A percentile compares a stretch with the other conserved stretches of the same genome.
These are phyloP conservation scores for Conticribra guillardii DNA, from an alignment of 108 stramenopile genomes.

Conservation along the genomic window DNA sequence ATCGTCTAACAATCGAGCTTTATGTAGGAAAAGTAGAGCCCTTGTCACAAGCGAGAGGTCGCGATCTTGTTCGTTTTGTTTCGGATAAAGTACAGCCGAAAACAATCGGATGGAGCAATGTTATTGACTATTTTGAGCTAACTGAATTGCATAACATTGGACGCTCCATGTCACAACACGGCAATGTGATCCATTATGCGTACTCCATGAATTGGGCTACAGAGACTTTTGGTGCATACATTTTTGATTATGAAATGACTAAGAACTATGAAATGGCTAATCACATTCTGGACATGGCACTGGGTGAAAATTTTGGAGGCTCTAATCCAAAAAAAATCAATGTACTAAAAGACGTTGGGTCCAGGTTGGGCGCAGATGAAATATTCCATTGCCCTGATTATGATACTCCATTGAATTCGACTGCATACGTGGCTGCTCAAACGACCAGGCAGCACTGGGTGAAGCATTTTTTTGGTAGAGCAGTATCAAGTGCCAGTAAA, in stretches of 20 bases:
- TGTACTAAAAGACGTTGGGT: neutral
- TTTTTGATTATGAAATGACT: constrained; percentile 2
- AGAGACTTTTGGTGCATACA: constrained; percentile 5
- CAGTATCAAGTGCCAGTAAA: no score
- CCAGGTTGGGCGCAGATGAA: neutral
- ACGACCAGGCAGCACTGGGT: neutral
- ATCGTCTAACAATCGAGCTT: neutral
- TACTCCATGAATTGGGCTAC: constrained; percentile 11
- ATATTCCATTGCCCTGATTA: neutral
- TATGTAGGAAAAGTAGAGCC: constrained; percentile 2
- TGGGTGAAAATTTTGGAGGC: neutral
- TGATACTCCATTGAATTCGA: constrained; percentile 2
- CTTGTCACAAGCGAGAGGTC: neutral
- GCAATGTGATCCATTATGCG: constrained; percentile 1
- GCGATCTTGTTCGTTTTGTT: constrained; percentile 1
- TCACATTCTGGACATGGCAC: neutral
- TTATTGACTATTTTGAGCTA: constrained; percentile 5
- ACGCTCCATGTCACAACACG: neutral
- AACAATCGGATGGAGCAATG: constrained; percentile 2
- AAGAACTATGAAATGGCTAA: neutral
- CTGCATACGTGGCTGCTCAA: constrained; percentile 1
- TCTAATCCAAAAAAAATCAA: neutral
- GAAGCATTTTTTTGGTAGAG: neutral
- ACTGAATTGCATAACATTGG: neutral
- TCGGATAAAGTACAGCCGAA: neutral